Percentiles rank a stretch among this genome's conserved stretches.
phyloP scores from a whole-genome alignment of 257 asterid species.

The Linaria vulgaris region DNA sequence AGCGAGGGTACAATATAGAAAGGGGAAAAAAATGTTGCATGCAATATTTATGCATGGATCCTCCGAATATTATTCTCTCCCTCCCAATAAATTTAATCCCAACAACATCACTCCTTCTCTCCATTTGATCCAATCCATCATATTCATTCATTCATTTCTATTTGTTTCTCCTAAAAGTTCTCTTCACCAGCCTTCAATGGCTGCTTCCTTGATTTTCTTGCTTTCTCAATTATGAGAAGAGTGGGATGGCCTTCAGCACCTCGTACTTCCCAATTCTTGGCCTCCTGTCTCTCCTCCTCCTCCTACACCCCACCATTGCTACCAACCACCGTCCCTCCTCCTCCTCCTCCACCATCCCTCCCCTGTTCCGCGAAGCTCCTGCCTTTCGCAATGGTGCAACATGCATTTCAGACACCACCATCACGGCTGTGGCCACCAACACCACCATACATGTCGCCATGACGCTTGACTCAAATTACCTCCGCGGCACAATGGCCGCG shows the following conservation, averaged over 20 bases:
- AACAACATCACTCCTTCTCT: no score
- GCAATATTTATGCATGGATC: no score
- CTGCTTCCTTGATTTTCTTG: slow-evolving; percentile 37
- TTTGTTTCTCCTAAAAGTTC: slow-evolving; percentile 49
- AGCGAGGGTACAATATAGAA: no score
- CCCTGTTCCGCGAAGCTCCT: slow-evolving; percentile 62
- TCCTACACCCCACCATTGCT: slow-evolving; percentile 27
- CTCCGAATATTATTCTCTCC: no score
- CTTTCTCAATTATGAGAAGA: slow-evolving; percentile 25
- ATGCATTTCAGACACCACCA: slow-evolving; percentile 21
- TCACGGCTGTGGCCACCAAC: neutral
- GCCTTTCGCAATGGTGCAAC: slow-evolving; percentile 57
- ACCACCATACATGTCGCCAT: slow-evolving; percentile 57
- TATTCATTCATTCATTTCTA: slow-evolving; percentile 2
- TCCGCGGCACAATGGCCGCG: slow-evolving; percentile 75
- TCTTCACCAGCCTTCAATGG: slow-evolving; percentile 61
- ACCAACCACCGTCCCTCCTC: slow-evolving; percentile 28
- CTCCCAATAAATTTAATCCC: no score
- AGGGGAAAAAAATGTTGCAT: no score
- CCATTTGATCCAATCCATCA: neutral
- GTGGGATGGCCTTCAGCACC: slow-evolving; percentile 70
- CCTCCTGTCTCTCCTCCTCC: slow-evolving; percentile 62
- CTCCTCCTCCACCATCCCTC: slow-evolving; percentile 12
- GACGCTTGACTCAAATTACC: slow-evolving; percentile 70
- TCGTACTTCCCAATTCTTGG: slow-evolving; percentile 38